Conservation (phyloP, 2,329 filamentous ascomycete genomes). For the Blumeriella jaapii region DNA sequence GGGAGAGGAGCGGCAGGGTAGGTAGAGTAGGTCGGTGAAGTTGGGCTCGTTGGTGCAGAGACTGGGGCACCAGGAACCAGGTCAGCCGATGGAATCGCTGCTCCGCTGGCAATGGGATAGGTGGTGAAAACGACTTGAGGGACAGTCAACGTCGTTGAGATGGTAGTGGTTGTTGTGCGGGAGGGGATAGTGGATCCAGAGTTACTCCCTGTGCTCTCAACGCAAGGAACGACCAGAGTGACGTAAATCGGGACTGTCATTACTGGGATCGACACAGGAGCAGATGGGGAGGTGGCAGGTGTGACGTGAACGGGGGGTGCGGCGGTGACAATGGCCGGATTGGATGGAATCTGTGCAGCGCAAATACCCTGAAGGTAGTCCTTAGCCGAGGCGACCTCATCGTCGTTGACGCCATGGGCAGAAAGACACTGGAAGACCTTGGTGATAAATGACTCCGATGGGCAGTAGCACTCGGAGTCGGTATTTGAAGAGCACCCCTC, state of each 20-base stretch:
- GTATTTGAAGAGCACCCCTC: slow-evolving; percentile 75
- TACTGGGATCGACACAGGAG: slow-evolving; percentile 28
- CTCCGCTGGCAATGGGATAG: slow-evolving; percentile 9
- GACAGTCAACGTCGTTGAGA: slow-evolving; percentile 38
- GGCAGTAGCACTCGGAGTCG: slow-evolving; percentile 79
- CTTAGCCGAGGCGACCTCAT: slow-evolving; percentile 58
- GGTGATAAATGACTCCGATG: slow-evolving; percentile 60
- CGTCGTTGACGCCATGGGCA: slow-evolving; percentile 57
- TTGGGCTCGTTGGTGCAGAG: slow-evolving; percentile 28
- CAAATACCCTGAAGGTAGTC: slow-evolving; percentile 89
- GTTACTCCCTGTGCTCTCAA: slow-evolving; percentile 29
- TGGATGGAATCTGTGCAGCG: slow-evolving; percentile 57
- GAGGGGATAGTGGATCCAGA: slow-evolving; percentile 37
- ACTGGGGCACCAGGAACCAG: slow-evolving; percentile 30
- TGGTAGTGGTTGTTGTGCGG: slow-evolving; percentile 35
- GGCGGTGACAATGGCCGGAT: slow-evolving; percentile 76
- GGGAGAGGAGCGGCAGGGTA: slow-evolving; percentile 19
- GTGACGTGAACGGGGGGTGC: slow-evolving; percentile 51
- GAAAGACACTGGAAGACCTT: slow-evolving; percentile 74
- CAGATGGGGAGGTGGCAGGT: slow-evolving; percentile 27
- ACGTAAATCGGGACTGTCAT: slow-evolving; percentile 38
- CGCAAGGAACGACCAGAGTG: slow-evolving; percentile 41
- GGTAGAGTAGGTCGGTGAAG: too few species aligned
- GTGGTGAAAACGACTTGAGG: slow-evolving; percentile 39
- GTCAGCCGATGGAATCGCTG: slow-evolving; percentile 6